Base-by-base conservation (phyloP, 139 green algal genomes). In the Chlamydomonas eustigma region DNA sequence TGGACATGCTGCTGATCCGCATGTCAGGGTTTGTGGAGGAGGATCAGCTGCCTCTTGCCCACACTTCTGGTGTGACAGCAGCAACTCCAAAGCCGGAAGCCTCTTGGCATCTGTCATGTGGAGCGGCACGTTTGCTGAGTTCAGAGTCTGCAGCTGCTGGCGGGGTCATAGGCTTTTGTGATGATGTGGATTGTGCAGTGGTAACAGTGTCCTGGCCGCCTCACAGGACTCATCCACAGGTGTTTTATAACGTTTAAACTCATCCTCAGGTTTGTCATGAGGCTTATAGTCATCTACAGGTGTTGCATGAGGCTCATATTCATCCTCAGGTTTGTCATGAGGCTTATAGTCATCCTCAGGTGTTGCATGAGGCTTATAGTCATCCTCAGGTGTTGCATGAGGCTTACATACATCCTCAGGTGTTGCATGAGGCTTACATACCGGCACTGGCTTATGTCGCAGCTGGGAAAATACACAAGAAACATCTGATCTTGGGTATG, bases 121-220 rank as follows among this genome's bases (percentile, higher is more conserved):
- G 78, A 31, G 74, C 71, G 0, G 58, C 70, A 2, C 73, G 76
- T n/a, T 52, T 74, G 50, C 63, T 83, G 30, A 66, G 75, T 0
- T 28, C 67, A 18, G 83, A 83, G 25, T 25, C 35, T 2, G 28
- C 34, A 50, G n/a, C 33, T 50, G 30, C 22, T 75, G 64, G 87
- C 38, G 44, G 44, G 12, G 44, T 58, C 18, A 71, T 92, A 73
- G 84, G 83, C 0, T 33, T 91, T 2, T 82, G 80, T 2, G 84
- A 92, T 51, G 88, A 92, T 50, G 88, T 92, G 28, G 88, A 92
- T 71, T 90, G 84, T 37, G 88, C 88, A 1, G 75, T 90, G 22
- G 73, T 91, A 66, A 31, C 39, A 1, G 51, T 86, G 36, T 71
- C 71, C 4, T 67, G 50, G 44, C 30, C 24, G 39, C 30, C 64